Conservation (phyloP, 2,329 filamentous ascomycete genomes). For the Penicillium sp. region DNA sequence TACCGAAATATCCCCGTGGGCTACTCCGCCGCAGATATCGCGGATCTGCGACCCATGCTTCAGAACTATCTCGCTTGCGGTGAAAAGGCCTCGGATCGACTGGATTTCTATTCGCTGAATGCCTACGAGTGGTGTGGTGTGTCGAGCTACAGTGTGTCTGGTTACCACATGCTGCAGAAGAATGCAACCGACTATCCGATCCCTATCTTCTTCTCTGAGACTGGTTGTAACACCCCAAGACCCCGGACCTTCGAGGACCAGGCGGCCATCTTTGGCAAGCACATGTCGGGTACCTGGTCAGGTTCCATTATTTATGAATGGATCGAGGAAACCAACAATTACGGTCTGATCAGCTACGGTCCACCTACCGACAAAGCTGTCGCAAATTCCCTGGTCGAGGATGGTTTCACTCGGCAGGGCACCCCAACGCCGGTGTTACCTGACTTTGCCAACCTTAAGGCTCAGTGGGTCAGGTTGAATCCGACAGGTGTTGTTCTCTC, state of each 20-base stretch:
- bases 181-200: constrained; percentile 66
- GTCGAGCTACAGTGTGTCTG: constrained; percentile 54
- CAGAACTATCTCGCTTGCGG: constrained; percentile 76
- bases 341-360: constrained; percentile 74
- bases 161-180: constrained; percentile 62
- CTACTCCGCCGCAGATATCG: constrained; percentile 82
- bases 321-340: constrained; percentile 78
- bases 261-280: constrained; percentile 64
- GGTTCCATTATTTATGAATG: constrained; percentile 85
- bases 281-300: constrained; percentile 67
- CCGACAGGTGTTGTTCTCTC: constrained; percentile 63
- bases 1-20: constrained; percentile 80
- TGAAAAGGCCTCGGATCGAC: constrained; percentile 56
- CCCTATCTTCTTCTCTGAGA: constrained; percentile 88
- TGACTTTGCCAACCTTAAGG: constrained; percentile 72
- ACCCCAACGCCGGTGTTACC: constrained; percentile 67
- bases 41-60: constrained; percentile 59
- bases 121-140: constrained; percentile 73
- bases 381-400: constrained; percentile 53
- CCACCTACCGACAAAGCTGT: constrained; percentile 49
- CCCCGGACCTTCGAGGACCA: constrained; percentile 55
- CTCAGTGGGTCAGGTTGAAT: constrained; percentile 65
- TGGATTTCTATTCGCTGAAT: constrained; percentile 83
- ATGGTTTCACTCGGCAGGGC: constrained; percentile 64
- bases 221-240: constrained; percentile 62